Evolutionary conservation across 371 early-diverging fungal species (phyloP).

Genomic region (Syncephalastrum monosporum): DNA sequence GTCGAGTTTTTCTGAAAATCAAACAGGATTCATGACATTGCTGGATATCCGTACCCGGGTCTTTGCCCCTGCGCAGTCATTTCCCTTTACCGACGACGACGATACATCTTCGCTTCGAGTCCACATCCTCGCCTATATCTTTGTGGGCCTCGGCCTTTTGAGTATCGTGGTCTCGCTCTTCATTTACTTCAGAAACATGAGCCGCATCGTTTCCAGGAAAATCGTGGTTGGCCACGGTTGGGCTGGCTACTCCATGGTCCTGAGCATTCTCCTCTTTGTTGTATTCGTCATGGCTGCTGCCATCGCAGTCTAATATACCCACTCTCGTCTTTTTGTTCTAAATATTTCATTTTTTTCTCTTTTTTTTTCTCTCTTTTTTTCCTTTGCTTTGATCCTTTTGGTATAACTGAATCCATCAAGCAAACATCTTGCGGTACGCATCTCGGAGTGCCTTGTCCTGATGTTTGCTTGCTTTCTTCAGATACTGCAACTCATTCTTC

Average conservation of each 20-base stretch:
- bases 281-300: slow-evolving; percentile 36
- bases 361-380: no score
- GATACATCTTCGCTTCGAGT: slow-evolving; percentile 17
- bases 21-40: slow-evolving; percentile 35
- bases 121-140: slow-evolving; percentile 30
- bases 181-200: slow-evolving; percentile 32
- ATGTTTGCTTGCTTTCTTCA: no score
- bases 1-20: neutral
- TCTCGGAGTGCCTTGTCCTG: no score
- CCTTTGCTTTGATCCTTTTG: no score
- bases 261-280: slow-evolving; percentile 28
- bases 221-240: slow-evolving; percentile 37
- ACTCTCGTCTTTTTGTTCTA: no score
- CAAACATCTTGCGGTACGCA: no score
- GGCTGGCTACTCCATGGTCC: slow-evolving; percentile 29
- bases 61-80: slow-evolving; percentile 34
- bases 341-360: no score
- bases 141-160: slow-evolving; percentile 30
- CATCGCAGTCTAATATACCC: slow-evolving; percentile 5
- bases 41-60: slow-evolving; percentile 28
- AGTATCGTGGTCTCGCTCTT: slow-evolving; percentile 27
- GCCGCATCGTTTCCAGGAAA: slow-evolving; percentile 25
- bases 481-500: no score
- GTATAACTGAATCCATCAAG: no score
- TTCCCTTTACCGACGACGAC: slow-evolving; percentile 31